Base-by-base conservation (phyloP, 2,329 filamentous ascomycete species). In the Phoma sp. region DNA sequence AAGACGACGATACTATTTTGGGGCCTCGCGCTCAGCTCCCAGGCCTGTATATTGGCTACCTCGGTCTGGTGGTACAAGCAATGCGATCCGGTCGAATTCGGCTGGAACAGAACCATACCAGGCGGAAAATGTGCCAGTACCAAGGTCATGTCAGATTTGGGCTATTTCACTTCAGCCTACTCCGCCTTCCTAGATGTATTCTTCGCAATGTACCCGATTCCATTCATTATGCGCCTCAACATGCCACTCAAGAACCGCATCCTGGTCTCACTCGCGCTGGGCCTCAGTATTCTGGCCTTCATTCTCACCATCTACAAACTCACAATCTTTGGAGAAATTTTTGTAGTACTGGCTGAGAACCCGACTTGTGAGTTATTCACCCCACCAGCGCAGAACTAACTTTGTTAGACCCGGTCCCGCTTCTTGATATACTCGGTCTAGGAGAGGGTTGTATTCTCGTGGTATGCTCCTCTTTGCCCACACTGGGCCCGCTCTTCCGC, bases 391-490 rank as follows among this genome's bases (percentile, higher is more conserved):
- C 39, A 43, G 27, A 36, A 43, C 37, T 50, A 50, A 50, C 21
- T 43, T 43, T 21, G 38, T 50, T 43, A 50, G 46, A 31, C 21
- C 46, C 31, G 29, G 46, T 50, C 37, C 46, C 46, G 29, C 46
- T 50, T 43, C 46, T 43, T 12, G 38, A 50, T 43, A 50, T 50
- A 43, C 37, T 43, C 21, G 38, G 46, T 50, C 46, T 50, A 36
- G 37, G 46, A 50, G 46, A 50, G 46, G 46, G 38, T 43, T 50
- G 38, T 50, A 50, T 50, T 43, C 46, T 50, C 21, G 46, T 50
- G 21, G 46, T 50, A 43, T 50, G 46, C 46, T 41, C 46, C 38
- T 36, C 38, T 50, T 50, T 50, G 31, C 37, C 46, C 21, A 50
- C 46, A 35, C 46, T 50, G 38, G 46, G 46, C 46, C 38, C 46